Evolutionary conservation across 208 protist genomes (phyloP).

Genomic region (Leishmania guyanensis): DNA sequence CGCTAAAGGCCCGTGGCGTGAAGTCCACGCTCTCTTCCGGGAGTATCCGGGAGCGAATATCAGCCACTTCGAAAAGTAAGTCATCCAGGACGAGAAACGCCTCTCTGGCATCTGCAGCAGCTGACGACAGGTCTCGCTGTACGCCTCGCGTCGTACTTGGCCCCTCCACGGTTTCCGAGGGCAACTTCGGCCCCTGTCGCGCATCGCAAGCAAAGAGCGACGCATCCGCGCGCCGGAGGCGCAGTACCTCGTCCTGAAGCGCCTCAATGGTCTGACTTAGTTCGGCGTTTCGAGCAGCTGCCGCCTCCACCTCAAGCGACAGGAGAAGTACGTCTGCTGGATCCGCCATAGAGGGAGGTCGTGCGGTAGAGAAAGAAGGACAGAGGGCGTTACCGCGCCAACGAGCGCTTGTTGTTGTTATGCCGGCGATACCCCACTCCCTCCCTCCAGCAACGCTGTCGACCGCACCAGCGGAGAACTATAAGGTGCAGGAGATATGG

Average conservation of each 20-base stretch:
- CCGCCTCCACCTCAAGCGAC: constrained; percentile 70
- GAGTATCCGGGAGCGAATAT: constrained; percentile 23
- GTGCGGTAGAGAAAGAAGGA: not conserved
- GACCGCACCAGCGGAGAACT: not conserved
- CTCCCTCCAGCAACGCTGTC: not conserved
- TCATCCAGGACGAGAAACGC: constrained; percentile 29
- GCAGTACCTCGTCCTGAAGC: constrained; percentile 33
- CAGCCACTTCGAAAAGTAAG: constrained; percentile 33
- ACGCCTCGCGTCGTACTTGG: not conserved
- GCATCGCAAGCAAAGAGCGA: not conserved
- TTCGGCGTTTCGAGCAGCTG: constrained; percentile 71
- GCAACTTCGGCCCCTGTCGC: not conserved
- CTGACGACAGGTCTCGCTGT: no score
- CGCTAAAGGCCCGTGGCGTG: constrained; percentile 13
- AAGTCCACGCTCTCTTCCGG: constrained; percentile 15
- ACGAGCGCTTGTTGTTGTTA: not conserved
- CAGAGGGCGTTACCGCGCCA: not conserved
- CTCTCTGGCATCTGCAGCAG: constrained; percentile 15
- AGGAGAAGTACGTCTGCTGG: constrained; percentile 57
- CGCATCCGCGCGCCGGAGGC: not conserved
- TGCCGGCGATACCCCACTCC: not conserved
- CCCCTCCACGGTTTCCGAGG: not conserved
- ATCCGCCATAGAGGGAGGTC: not conserved
- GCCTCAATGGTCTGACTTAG: constrained; percentile 48
- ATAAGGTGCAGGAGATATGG: not conserved